phyloP scores from a whole-genome alignment of 306 rosid species.

The Inga oerstediana region DNA sequence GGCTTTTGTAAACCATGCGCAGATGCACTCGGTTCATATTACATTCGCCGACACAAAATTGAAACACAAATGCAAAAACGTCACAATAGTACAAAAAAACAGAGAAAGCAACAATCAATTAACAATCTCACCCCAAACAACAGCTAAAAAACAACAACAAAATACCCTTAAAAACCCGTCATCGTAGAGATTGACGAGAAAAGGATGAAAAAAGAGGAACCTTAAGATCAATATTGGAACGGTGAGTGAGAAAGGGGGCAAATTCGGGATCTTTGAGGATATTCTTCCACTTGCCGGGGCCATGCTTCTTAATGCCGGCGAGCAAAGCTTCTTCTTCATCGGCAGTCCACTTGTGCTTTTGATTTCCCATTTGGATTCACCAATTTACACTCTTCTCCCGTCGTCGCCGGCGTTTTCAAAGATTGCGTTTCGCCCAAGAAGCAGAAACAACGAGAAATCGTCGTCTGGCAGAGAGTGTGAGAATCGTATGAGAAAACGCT shows the following conservation, averaged over 20 bases:
- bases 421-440: neutral
- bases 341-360: slow-evolving; percentile 72
- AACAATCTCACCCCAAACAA: slow-evolving; percentile 12
- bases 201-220: slow-evolving; percentile 24
- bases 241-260: slow-evolving; percentile 48
- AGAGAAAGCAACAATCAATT: neutral
- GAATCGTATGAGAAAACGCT: no score
- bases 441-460: neutral
- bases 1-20: neutral
- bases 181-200: neutral
- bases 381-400: neutral
- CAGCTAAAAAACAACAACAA: neutral
- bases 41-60: neutral
- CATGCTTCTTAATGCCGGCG: slow-evolving; percentile 69
- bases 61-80: neutral
- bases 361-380: slow-evolving; percentile 58
- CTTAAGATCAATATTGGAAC: slow-evolving; percentile 83
- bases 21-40: neutral
- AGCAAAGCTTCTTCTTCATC: slow-evolving; percentile 70
- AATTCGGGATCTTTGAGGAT: slow-evolving; percentile 66
- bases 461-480: neutral
- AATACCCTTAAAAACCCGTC: slow-evolving; percentile 26
- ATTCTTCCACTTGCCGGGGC: slow-evolving; percentile 77
- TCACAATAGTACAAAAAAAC: neutral
- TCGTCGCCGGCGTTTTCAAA: neutral